Evolutionary conservation across 495 filamentous ascomycete genomes (phyloP).

Genomic region (Aspergillus baeticus): DNA sequence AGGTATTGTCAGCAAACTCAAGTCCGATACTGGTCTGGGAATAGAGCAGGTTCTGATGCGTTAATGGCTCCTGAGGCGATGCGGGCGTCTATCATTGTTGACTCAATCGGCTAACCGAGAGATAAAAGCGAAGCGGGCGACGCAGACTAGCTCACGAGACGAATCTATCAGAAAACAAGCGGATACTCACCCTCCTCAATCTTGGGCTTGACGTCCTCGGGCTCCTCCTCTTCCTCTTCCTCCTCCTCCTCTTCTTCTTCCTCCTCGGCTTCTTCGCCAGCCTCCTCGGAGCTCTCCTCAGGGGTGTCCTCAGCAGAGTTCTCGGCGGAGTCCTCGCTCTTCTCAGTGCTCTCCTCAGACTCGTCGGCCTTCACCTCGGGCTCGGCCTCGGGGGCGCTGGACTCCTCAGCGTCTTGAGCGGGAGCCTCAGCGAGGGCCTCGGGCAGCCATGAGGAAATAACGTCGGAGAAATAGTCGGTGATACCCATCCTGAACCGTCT

Average conservation of each 20-base stretch:
- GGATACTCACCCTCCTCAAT: slow-evolving; percentile 81
- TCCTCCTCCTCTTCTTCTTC: slow-evolving; percentile 68
- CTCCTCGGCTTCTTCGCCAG: slow-evolving; percentile 44
- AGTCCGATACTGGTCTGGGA: not conserved
- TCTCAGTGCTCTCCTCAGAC: slow-evolving; percentile 45
- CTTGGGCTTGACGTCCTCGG: slow-evolving; percentile 81
- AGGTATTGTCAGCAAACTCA: slow-evolving; percentile 13
- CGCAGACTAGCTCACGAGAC: not conserved
- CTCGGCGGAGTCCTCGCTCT: slow-evolving; percentile 43
- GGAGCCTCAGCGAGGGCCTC: slow-evolving; percentile 63
- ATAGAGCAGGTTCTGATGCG: not conserved
- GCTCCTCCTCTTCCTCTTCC: slow-evolving; percentile 89
- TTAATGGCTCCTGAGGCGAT: slow-evolving; percentile 7
- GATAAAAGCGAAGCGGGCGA: not conserved
- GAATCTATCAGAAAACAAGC: not conserved
- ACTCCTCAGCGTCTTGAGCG: slow-evolving; percentile 48
- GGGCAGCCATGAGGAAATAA: slow-evolving; percentile 56
- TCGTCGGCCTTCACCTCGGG: slow-evolving; percentile 47
- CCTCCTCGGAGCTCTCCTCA: slow-evolving; percentile 46
- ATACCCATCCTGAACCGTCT: slow-evolving; percentile 56
- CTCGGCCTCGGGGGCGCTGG: slow-evolving; percentile 51
- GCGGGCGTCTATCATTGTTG: not conserved
- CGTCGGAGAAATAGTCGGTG: slow-evolving; percentile 62
- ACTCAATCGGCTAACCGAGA: slow-evolving; percentile 1
- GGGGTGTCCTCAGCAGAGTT: slow-evolving; percentile 43